Conservation (phyloP, 441 rosid species). For the Gossypium gossypioides region DNA sequence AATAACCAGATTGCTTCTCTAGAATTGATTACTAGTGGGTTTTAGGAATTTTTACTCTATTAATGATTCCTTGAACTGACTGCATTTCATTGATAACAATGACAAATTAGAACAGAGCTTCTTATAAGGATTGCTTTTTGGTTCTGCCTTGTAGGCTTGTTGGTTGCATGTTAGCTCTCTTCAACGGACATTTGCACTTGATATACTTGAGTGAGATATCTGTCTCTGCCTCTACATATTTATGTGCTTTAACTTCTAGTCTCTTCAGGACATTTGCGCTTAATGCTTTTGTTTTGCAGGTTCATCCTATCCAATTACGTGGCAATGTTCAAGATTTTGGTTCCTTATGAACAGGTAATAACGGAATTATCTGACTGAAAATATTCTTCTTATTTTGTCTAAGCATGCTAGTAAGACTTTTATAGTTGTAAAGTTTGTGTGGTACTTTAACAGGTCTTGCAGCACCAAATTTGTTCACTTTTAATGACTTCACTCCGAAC, state of each 20-base stretch:
- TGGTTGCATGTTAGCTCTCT: constrained; percentile 78
- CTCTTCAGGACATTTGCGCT: constrained; percentile 2
- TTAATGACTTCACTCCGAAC: constrained; percentile 96
- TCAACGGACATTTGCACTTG: constrained; percentile 81
- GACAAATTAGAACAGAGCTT: background rate
- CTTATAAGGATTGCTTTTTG: constrained; percentile 9
- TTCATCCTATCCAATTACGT: constrained; percentile 84
- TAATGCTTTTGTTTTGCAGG: constrained; percentile 39
- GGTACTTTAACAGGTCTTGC: constrained; percentile 64
- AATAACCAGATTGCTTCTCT: background rate
- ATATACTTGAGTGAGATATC: constrained; percentile 84
- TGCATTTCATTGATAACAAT: constrained; percentile 6
- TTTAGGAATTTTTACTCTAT: constrained; percentile 6
- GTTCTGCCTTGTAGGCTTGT: constrained; percentile 50
- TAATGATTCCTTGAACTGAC: constrained; percentile 6
- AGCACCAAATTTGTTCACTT: constrained; percentile 90
- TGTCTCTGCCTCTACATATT: constrained; percentile 9
- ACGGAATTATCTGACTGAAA: constrained; percentile 11
- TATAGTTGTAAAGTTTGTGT: constrained; percentile 25
- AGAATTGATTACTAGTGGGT: background rate
- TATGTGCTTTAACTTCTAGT: constrained; percentile 3
- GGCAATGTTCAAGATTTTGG: constrained; percentile 64
- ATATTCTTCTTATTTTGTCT: constrained; percentile 19
- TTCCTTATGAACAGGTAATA: constrained; percentile 69
- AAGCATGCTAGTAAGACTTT: constrained; percentile 21